Evolutionary conservation across 2,329 filamentous ascomycete species (phyloP), one percentile per base, ranked within the genome.

Genomic region (Trichoderma sp.): DNA sequence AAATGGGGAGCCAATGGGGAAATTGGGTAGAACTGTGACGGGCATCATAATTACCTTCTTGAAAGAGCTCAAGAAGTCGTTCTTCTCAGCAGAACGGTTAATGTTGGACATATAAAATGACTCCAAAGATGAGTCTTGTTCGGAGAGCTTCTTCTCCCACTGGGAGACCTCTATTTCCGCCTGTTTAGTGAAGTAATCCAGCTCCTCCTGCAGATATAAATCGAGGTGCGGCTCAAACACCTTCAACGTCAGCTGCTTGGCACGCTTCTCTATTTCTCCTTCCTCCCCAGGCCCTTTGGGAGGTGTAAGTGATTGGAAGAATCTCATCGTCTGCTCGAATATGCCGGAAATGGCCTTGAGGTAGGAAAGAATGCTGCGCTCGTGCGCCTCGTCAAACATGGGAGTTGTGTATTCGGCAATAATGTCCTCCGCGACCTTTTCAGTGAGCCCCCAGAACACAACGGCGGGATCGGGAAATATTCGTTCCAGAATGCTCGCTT

Each of bases 11-110:
- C 85, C 84, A 64, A 89, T 83, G 6, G 88, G 82, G 73, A 93
- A 88, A 61, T 88, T 91, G 1, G 94, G 93, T 4, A 98, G 85
- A 9, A 94, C 95, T 67, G 93, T 97, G 63, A 99, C 95, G 2
- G 96, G 96, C 91, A 97, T 97, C 95, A 99, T 98, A 75, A 99
- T 93, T 9, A 99, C 96, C 81, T 98, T 98, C 79, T 94, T 98
- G 86, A 99, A 99, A 0, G 95, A 97, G 60, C 91, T 96, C 73
- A 99, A 80, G 77, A 99, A 99, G 80, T 99, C 96, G 76, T 94
- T 93, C 83, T 99, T 99, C 74, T 97, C 96, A 1, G 94, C 96
- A 80, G 97, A 94, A 30, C 96, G 89, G 79, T 95, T 98, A 78
- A 98, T 90, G 79, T 94, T 98, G 28, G 92, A 92, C 95, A 98